Percentiles rank a stretch among this genome's conserved stretches.
Evolutionary conservation across 106 monocot species (phyloP).

Genomic region (Dioscorea dumetorum): DNA sequence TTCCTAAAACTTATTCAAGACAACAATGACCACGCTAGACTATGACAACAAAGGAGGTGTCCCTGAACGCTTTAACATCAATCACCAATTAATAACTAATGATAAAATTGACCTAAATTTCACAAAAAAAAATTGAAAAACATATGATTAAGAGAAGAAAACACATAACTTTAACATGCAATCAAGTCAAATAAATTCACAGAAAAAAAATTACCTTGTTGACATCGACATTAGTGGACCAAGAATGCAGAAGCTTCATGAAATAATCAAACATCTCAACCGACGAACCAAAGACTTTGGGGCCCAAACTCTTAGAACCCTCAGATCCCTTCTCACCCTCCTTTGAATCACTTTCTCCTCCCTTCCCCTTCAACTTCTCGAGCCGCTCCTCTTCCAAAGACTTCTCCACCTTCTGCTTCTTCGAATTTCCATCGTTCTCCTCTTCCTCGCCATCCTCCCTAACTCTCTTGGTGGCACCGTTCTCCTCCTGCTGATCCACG

Average conservation of each 20-base stretch:
- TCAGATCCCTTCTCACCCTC: slow-evolving; percentile 9
- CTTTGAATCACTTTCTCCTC: slow-evolving; percentile 3
- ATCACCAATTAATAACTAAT: no score
- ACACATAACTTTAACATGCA: not conserved
- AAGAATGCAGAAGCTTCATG: slow-evolving; percentile 60
- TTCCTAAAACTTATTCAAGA: no score
- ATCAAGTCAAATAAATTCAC: not conserved
- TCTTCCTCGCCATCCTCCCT: slow-evolving; percentile 2
- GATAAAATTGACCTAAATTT: no score
- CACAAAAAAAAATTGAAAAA: no score
- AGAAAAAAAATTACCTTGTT: slow-evolving; percentile 55
- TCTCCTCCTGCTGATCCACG: not conserved
- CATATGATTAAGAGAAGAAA: not conserved
- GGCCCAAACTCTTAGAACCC: slow-evolving; percentile 33
- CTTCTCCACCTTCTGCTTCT: slow-evolving; percentile 16
- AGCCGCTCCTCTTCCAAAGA: slow-evolving; percentile 14
- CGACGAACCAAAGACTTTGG: slow-evolving; percentile 57
- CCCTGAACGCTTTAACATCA: no score
- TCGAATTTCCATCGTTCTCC: not conserved
- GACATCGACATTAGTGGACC: slow-evolving; percentile 62
- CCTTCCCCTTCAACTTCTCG: slow-evolving; percentile 4
- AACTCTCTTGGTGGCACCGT: slow-evolving; percentile 1
- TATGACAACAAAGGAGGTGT: no score
- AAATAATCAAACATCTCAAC: slow-evolving; percentile 90
- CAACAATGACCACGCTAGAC: no score